A percentile compares a stretch with the other conserved stretches of the same genome.
Conservation (phyloP, 441 rosid species). For the Adansonia madagascariensis region DNA sequence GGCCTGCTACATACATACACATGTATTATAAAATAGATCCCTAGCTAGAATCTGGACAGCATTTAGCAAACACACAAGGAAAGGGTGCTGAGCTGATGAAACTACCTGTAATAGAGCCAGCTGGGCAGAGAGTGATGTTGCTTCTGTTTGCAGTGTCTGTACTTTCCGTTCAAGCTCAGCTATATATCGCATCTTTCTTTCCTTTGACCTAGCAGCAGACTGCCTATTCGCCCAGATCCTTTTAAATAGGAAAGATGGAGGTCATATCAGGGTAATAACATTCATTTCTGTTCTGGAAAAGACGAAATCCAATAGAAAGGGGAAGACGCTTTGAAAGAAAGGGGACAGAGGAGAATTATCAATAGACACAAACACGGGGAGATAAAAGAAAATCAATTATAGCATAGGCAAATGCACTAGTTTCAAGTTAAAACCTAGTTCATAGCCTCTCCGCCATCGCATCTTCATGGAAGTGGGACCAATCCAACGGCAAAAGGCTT, state of each 20-base stretch:
- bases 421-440: constrained; percentile 10
- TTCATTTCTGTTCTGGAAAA: background rate
- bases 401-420: background rate
- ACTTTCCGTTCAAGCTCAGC: constrained; percentile 98
- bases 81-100: constrained; percentile 16
- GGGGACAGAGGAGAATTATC: background rate
- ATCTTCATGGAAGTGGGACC: background rate
- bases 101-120: constrained; percentile 83
- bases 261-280: background rate
- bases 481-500: background rate
- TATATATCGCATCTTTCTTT: constrained; percentile 96
- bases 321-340: background rate
- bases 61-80: background rate
- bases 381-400: background rate
- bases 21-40: background rate
- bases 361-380: background rate
- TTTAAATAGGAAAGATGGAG: constrained; percentile 25
- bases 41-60: background rate
- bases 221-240: constrained; percentile 99
- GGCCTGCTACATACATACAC: background rate
- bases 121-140: constrained; percentile 94
- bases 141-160: constrained; percentile 94
- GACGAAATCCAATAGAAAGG: background rate
- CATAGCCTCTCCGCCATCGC: background rate
- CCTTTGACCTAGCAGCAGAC: constrained; percentile 99